phyloP scores from a whole-genome alignment of 305 asterid genomes.

The Petunia hybrid region DNA sequence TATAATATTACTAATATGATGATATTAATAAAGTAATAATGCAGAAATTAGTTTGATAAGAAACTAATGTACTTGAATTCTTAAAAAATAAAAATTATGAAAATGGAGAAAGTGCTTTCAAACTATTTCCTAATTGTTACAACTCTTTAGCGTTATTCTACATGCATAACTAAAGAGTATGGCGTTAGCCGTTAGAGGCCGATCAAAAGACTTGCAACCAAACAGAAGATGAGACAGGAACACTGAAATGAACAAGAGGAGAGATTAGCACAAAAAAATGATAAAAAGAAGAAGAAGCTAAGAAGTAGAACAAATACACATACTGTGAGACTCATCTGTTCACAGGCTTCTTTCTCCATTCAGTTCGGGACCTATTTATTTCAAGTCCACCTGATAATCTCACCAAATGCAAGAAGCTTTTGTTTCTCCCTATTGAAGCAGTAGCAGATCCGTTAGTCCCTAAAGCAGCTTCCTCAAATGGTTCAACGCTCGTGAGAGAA shows the following conservation, averaged over 20 bases:
- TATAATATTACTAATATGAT: no score
- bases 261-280: not conserved
- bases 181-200: not conserved
- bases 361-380: constrained; percentile 80
- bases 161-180: not conserved
- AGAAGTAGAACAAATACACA: no score
- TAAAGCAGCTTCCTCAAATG: constrained; percentile 37
- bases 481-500: constrained; percentile 80
- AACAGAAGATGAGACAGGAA: not conserved
- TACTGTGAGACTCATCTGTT: no score
- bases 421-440: not conserved
- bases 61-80: no score
- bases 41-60: no score
- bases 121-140: not conserved
- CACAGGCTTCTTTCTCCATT: constrained; percentile 65
- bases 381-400: constrained; percentile 73
- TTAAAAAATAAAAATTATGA: no score
- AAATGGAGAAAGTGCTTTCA: no score
- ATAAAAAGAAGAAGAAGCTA: not conserved
- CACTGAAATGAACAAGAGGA: not conserved
- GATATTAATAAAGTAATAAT: no score
- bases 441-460: constrained; percentile 33
- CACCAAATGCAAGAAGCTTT: constrained; percentile 69
- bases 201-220: not conserved
- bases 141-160: not conserved